Conservation (phyloP, 2,329 filamentous ascomycete species). For the Calcarisporium arbuscula region DNA sequence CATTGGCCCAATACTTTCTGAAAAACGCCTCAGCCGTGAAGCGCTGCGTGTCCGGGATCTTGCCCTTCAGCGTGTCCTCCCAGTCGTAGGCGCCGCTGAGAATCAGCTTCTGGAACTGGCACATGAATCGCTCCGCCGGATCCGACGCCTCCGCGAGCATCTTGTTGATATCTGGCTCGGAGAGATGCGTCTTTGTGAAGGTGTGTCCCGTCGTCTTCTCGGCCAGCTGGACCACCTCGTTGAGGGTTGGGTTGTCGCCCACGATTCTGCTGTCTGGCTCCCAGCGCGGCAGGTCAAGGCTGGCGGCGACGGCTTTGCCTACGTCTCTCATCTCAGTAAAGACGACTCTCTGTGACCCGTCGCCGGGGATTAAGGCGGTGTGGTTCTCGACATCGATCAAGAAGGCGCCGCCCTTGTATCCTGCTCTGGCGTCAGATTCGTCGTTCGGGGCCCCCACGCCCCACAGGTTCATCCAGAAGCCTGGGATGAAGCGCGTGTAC, state of each 20-base stretch:
- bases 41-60: no score
- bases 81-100: no score
- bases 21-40: no score
- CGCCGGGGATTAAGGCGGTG: slow-evolving; percentile 1
- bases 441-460: not conserved
- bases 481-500: slow-evolving; percentile 7
- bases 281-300: slow-evolving; percentile 5
- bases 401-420: slow-evolving; percentile 1
- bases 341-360: not conserved
- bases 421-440: not conserved
- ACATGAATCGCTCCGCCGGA: no score
- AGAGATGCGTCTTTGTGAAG: no score
- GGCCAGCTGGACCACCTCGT: not conserved
- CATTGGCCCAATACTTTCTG: no score
- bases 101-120: no score
- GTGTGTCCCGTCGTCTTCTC: slow-evolving; percentile 1
- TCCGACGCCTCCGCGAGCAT: no score
- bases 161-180: no score
- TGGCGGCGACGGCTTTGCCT: slow-evolving; percentile 5
- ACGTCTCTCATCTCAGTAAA: no score
- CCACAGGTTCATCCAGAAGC: slow-evolving; percentile 8
- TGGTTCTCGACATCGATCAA: slow-evolving; percentile 1
- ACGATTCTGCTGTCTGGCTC: slow-evolving; percentile 3
- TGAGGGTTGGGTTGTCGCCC: slow-evolving; percentile 1
- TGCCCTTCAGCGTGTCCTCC: no score